Evolutionary conservation across 345 rosid species (phyloP).

Genomic region (Linum usitatissimum): DNA sequence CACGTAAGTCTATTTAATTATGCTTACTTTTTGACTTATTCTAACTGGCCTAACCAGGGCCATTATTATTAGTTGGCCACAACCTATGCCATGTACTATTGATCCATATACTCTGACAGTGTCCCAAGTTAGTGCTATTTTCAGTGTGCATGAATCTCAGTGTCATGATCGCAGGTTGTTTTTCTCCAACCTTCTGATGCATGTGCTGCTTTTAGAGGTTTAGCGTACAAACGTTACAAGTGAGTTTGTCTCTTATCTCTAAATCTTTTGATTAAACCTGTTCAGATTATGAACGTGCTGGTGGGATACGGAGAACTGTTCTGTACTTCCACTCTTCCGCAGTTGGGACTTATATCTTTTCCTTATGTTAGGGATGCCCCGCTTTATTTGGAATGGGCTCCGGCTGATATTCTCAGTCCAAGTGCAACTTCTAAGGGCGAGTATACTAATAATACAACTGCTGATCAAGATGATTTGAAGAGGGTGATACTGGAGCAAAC

Average conservation of each 20-base stretch:
- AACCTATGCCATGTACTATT: neutral
- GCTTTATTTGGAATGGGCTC: slow-evolving; percentile 94
- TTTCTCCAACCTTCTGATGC: slow-evolving; percentile 88
- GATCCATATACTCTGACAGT: neutral
- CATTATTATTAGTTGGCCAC: neutral
- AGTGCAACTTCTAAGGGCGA: slow-evolving; percentile 24
- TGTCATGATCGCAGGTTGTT: slow-evolving; percentile 47
- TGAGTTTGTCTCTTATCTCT: slow-evolving; percentile 29
- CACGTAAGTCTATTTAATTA: neutral
- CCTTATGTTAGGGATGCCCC: slow-evolving; percentile 61
- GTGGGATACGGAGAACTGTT: neutral
- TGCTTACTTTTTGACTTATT: neutral
- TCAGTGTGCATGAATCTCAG: neutral
- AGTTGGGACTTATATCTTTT: slow-evolving; percentile 1
- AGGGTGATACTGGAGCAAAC: slow-evolving; percentile 53
- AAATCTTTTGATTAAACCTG: neutral
- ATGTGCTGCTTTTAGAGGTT: slow-evolving; percentile 72
- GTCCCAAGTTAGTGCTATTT: neutral
- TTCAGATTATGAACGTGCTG: neutral
- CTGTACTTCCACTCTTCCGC: neutral
- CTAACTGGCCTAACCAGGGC: neutral
- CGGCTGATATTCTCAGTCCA: slow-evolving; percentile 49
- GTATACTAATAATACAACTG: slow-evolving; percentile 28
- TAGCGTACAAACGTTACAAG: slow-evolving; percentile 88
- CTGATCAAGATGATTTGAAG: slow-evolving; percentile 50